These are phyloP conservation scores for Petunia secreta DNA, from an alignment of 257 asterid species.

Conservation along the genomic window DNA sequence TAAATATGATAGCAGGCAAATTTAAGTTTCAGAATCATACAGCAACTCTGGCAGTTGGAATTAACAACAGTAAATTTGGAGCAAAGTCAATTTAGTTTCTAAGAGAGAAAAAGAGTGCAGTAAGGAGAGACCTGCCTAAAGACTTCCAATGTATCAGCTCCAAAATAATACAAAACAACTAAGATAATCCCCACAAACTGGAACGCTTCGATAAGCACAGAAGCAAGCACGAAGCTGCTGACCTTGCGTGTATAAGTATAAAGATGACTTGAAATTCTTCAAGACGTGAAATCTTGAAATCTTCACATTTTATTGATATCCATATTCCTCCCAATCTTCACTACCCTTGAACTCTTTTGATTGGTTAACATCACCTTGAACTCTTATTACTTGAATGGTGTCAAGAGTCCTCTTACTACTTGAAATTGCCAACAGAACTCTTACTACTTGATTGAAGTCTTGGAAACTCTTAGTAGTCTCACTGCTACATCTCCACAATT, in stretches of 20 bases:
- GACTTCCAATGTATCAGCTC: slow-evolving; percentile 26
- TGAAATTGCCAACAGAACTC: slow-evolving; percentile 61
- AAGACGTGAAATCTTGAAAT: slow-evolving; percentile 59
- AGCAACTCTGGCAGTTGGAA: slow-evolving; percentile 1
- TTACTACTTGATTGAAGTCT: slow-evolving; percentile 47
- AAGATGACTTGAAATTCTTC: slow-evolving; percentile 60
- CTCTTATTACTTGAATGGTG: slow-evolving; percentile 75
- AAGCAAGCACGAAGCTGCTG: slow-evolving; percentile 91
- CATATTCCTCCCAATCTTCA: slow-evolving; percentile 82
- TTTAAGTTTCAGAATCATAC: neutral
- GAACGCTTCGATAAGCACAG: slow-evolving; percentile 63
- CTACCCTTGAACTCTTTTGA: slow-evolving; percentile 38
- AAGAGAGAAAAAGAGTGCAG: slow-evolving; percentile 13
- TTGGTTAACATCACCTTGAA: slow-evolving; percentile 74
- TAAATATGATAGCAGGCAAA: neutral
- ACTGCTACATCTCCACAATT: slow-evolving; percentile 51
- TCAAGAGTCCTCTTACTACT: slow-evolving; percentile 63
- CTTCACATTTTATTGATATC: slow-evolving; percentile 82
- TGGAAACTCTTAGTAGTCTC: slow-evolving; percentile 44
- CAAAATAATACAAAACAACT: slow-evolving; percentile 19
- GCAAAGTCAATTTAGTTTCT: slow-evolving; percentile 11
- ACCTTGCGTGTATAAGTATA: slow-evolving; percentile 49
- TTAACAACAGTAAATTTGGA: neutral
- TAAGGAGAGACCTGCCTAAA: slow-evolving; percentile 23
- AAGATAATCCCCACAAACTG: slow-evolving; percentile 42